These are phyloP conservation scores for Saccharomycopsis olivae DNA, from an alignment of 805 yeast genomes.

Conservation along the genomic window DNA sequence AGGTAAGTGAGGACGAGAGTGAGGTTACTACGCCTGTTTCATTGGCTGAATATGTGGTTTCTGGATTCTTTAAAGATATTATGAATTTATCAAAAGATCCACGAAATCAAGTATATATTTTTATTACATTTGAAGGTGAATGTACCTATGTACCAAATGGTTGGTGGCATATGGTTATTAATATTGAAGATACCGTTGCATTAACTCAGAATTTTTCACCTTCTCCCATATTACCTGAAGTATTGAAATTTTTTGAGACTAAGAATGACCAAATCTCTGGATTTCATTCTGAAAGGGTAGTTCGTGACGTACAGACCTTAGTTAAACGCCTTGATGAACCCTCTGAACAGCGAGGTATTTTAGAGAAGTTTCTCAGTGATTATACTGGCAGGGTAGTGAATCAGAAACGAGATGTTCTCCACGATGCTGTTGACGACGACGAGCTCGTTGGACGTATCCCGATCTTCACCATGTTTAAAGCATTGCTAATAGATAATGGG, in stretches of 20 bases:
- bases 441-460: conserved; percentile 32
- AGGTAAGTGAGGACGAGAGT: conserved; percentile 63
- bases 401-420: not conserved
- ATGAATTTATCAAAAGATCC: conserved; percentile 30
- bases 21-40: conserved; percentile 92
- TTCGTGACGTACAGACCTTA: conserved; percentile 13
- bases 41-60: conserved; percentile 80
- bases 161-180: conserved; percentile 97
- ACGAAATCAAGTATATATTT: conserved; percentile 40
- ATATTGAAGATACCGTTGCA: conserved; percentile 73
- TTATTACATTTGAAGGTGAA: conserved; percentile 72
- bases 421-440: conserved; percentile 10
- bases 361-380: conserved; percentile 1
- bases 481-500: conserved; percentile 32
- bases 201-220: conserved; percentile 88
- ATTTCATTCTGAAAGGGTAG: conserved; percentile 49
- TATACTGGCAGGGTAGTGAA: not conserved
- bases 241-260: conserved; percentile 53
- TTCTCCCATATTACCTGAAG: conserved; percentile 44
- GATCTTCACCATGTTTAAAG: conserved; percentile 49
- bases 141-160: conserved; percentile 88
- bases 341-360: not conserved
- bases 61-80: conserved; percentile 71
- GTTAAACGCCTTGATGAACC: not conserved
- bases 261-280: conserved; percentile 72